Evolutionary conservation across 2,329 filamentous ascomycete genomes (phyloP).

Genomic region (Sporothrix inflata): DNA sequence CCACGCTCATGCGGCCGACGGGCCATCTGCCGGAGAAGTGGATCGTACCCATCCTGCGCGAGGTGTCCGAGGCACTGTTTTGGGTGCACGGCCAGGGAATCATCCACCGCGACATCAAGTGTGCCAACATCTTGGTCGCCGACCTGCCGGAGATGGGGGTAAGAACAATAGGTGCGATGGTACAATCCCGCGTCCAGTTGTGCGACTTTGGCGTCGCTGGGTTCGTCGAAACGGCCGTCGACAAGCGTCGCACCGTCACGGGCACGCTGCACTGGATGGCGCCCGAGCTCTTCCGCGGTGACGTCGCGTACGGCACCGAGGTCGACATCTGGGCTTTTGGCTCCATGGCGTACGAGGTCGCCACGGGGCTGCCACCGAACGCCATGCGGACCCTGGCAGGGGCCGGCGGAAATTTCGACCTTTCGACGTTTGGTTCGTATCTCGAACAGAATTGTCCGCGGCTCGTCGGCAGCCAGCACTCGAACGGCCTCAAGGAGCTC

Average conservation of each 20-base stretch:
- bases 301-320: constrained; percentile 20
- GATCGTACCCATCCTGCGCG: constrained; percentile 39
- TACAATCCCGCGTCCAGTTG: constrained; percentile 75
- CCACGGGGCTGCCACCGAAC: constrained; percentile 75
- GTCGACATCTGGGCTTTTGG: constrained; percentile 87
- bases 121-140: constrained; percentile 65
- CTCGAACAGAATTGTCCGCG: constrained; percentile 66
- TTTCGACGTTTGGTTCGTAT: constrained; percentile 46
- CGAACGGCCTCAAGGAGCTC: constrained; percentile 67
- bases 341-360: constrained; percentile 78
- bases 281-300: constrained; percentile 55
- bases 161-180: neutral
- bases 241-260: constrained; percentile 79
- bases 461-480: constrained; percentile 73
- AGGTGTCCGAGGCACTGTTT: constrained; percentile 66
- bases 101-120: constrained; percentile 73
- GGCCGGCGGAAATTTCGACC: neutral
- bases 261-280: constrained; percentile 85
- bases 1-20: constrained; percentile 68
- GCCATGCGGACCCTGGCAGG: constrained; percentile 51
- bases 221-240: constrained; percentile 71
- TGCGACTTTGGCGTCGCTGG: constrained; percentile 85
- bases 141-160: constrained; percentile 60
- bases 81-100: constrained; percentile 72
- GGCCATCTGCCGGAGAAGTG: constrained; percentile 61